Base-by-base conservation (phyloP, 805 yeast genomes). In the Pichia scutulata region DNA sequence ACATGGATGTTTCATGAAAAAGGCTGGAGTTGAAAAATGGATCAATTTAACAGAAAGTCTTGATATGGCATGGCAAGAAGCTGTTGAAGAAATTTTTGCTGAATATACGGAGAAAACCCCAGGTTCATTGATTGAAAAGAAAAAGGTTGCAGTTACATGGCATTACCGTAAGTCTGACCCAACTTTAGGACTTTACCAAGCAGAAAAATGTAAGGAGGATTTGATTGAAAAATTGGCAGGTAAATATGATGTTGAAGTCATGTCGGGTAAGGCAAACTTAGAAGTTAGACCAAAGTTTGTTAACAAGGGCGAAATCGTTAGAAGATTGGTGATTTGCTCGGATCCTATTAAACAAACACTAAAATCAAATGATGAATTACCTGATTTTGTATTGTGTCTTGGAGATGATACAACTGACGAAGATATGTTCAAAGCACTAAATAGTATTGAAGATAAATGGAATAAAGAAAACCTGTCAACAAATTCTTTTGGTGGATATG, bases 371-470 rank as follows among this genome's bases (percentile, higher is more conserved):
- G 76, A 73, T 1, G 73, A 77, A 47, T 70, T 80, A 48, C 93
- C 97, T 0, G 96, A 88, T 60, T 92, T 93, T 62, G 79, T 86
- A 40, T 68, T 92, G 49, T 93, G 98, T 70, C 69, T 89, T 42
- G 99, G 99, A 47, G 99, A 93, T 67, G 99, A 93, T 66, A 76
- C 84, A 41, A 93, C 99, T 0, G 99, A 93, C 67, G 99, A 93
- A 67, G 99, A 93, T 62, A 93, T 93, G 99, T 93, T 93, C 67
- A 75, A 73, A 52, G 84, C 92, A 25, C 72, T 93, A 59, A 78
- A 82, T 51, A 72, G 70, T 2, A 79, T 87, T 57, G 89, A 84
- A 59, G 60, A 63, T 2, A 61, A 66, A 24, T 80, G 85, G 84
- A 69, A 67, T 52, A 64, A 63, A 10, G 64, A 70, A 2, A 68